Evolutionary conservation across 2,329 filamentous ascomycete genomes (phyloP).

Genomic region (Clarireedia hainanense): DNA sequence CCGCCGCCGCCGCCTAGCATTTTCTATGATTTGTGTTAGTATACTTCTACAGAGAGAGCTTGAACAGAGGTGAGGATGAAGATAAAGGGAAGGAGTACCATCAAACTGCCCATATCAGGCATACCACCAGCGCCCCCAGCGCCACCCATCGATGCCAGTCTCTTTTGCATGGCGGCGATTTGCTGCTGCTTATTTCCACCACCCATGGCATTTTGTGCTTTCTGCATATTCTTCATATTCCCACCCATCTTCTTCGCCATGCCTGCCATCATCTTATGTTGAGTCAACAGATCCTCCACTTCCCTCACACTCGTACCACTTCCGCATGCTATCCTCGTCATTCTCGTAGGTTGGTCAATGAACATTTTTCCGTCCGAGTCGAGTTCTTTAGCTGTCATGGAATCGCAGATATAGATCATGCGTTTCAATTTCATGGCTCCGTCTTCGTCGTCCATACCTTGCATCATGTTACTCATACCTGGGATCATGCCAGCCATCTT

Average conservation of each 20-base stretch:
- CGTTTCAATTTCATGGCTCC: conserved; percentile 88
- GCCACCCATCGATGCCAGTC: conserved; percentile 86
- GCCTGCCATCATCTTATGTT: conserved; percentile 96
- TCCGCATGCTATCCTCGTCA: conserved; percentile 84
- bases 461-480: conserved; percentile 87
- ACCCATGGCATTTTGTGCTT: conserved; percentile 82
- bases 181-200: conserved; percentile 89
- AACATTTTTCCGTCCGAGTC: conserved; percentile 94
- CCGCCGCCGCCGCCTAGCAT: conserved; percentile 68
- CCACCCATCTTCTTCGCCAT: conserved; percentile 99
- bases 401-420: conserved; percentile 99
- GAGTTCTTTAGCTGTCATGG: conserved; percentile 93
- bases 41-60: too few relatives aligned
- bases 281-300: conserved; percentile 93
- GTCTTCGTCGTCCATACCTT: conserved; percentile 94
- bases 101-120: conserved; percentile 78
- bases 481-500: conserved; percentile 99
- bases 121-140: conserved; percentile 54
- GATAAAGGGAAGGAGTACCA: conserved; percentile 33
- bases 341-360: conserved; percentile 81
- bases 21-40: conserved; percentile 37
- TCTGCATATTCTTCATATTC: conserved; percentile 96
- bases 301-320: conserved; percentile 87
- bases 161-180: conserved; percentile 94
- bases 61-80: neutral